These are phyloP conservation scores for Ampelomyces quisqualis DNA, from an alignment of 2,329 filamentous ascomycete species.

Conservation along the genomic window DNA sequence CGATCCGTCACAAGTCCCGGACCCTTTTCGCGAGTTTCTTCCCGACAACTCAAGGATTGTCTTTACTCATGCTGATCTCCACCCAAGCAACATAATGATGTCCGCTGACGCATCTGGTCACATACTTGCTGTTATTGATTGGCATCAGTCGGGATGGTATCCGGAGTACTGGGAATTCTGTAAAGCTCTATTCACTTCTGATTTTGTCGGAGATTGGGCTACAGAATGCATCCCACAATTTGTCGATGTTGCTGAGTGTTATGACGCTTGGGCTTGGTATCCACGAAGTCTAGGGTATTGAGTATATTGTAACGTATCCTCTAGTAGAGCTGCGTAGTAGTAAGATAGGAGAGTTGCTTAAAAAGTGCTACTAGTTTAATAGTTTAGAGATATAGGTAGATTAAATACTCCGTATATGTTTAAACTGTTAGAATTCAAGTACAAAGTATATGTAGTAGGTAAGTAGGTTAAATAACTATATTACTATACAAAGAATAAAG, in stretches of 20 bases:
- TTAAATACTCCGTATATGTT: too few relatives aligned
- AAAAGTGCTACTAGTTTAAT: too few relatives aligned
- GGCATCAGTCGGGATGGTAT: constrained; percentile 16
- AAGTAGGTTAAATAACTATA: too few relatives aligned
- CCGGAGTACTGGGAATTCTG: constrained; percentile 16
- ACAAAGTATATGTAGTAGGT: too few relatives aligned
- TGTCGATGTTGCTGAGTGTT: constrained; percentile 9
- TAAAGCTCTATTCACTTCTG: constrained; percentile 15
- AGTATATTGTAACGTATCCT: too few relatives aligned
- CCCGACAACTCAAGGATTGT: constrained; percentile 16
- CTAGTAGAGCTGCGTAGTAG: too few relatives aligned
- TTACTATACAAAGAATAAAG: too few relatives aligned
- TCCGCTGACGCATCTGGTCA: not conserved
- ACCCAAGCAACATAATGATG: constrained; percentile 18
- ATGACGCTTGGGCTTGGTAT: constrained; percentile 17
- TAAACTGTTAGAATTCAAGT: too few relatives aligned
- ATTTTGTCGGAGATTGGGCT: constrained; percentile 14
- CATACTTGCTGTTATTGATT: constrained; percentile 13
- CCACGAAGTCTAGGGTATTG: too few relatives aligned
- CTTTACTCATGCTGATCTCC: constrained; percentile 21
- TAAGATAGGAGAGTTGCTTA: too few relatives aligned
- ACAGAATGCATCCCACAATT: constrained; percentile 10
- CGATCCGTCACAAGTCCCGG: too few relatives aligned
- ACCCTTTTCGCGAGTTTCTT: constrained; percentile 16
- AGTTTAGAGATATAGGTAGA: too few relatives aligned